Evolutionary conservation across 257 asterid genomes (phyloP), one percentile per base, ranked within the genome.

Genomic region (Fraxinus americana): DNA sequence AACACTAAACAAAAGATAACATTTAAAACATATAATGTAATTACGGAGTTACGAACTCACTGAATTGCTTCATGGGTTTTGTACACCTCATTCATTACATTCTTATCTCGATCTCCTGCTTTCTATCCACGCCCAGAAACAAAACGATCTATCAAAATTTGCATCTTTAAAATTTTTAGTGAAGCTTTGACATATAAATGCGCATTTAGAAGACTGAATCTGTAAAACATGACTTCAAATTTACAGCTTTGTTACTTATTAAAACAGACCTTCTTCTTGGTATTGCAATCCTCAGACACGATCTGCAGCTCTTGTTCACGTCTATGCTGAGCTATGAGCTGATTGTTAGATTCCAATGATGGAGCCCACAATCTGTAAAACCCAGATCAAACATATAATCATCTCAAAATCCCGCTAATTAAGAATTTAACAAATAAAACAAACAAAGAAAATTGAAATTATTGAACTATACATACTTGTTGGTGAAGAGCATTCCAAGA

Each of bases 51-150:
- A 8, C 13, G 76, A 83, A 85, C 94, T 90, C 90, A 95, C 99
- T 87, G 96, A 80, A 95, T 95, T 72, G 98, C 97, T 81, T 92
- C 93, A 65, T 95, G 99, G 72, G 99, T 91, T 87, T 86, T 93
- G 84, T 90, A 91, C 57, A 95, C 99, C 87, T 94, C 96, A 21
- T 82, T 85, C 97, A 92, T 90, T 36, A 91, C 97, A 90, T 94
- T 97, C 85, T 88, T 89, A 57, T 89, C 90, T 68, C 86, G 82
- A 70, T 82, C 93, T 54, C 80, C 95, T 61, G 86, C 85, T 86
- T 91, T 90, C 97, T 94, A 83, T 74, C 48, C 70, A 72, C 41
- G 59, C 36, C 77, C 70, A 75, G 70, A 79, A 48, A 17, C 35
- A 70, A 48, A 43, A 29, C 5, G 2, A 38, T 29, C 19, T 39